Conservation (phyloP, 2,329 filamentous ascomycete genomes). For the Botryosphaeria dothidea region DNA sequence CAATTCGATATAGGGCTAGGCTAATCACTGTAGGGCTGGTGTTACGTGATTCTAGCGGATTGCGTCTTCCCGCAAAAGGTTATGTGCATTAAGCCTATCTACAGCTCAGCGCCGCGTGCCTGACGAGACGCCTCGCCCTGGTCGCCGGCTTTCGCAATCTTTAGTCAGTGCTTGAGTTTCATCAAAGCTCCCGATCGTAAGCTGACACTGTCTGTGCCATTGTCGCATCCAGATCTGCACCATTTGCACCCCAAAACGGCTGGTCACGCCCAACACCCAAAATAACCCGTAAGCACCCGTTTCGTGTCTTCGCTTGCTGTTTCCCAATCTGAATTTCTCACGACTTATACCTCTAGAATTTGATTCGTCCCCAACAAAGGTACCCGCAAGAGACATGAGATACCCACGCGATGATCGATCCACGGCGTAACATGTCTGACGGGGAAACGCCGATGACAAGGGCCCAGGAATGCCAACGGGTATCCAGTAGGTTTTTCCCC, state of each 20-base stretch:
- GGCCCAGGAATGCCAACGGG: no score
- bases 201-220: not conserved
- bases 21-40: no score
- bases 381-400: not conserved
- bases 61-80: no score
- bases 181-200: not conserved
- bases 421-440: no score
- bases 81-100: no score
- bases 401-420: not conserved
- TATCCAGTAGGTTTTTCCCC: no score
- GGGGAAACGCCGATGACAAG: no score
- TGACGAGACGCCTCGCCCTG: no score
- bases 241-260: not conserved
- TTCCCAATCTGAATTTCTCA: not conserved
- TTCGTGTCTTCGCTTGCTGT: not conserved
- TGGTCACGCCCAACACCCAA: not conserved
- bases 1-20: no score
- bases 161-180: not conserved
- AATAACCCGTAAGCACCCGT: not conserved
- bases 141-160: no score
- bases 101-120: no score
- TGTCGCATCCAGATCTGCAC: not conserved
- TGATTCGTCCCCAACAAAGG: not conserved
- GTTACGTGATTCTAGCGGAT: no score
- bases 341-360: not conserved